Percentiles rank a stretch among this genome's conserved stretches.
phyloP scores from a whole-genome alignment of 331 rosid species.

The Quercus lobata region DNA sequence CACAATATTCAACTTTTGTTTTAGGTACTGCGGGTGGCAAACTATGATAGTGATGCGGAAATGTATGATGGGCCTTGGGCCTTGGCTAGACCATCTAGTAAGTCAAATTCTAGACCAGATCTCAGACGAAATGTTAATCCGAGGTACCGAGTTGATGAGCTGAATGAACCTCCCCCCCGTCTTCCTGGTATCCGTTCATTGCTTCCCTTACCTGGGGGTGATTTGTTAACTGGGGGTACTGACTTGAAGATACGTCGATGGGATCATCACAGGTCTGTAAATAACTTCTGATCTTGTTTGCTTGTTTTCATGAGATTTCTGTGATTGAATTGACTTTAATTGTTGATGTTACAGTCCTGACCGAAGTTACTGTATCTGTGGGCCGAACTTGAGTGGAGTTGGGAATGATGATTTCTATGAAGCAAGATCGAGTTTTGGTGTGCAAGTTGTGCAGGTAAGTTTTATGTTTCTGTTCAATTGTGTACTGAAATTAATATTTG shows the following conservation, averaged over 20 bases:
- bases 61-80: conserved; percentile 88
- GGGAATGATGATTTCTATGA: conserved; percentile 75
- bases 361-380: conserved; percentile 84
- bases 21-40: conserved; percentile 73
- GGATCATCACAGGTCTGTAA: conserved; percentile 81
- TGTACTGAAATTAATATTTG: neutral
- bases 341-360: conserved; percentile 62
- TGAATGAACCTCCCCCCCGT: conserved; percentile 82
- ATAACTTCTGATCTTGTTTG: conserved; percentile 13
- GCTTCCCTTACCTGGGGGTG: conserved; percentile 97
- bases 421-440: conserved; percentile 80
- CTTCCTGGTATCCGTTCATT: conserved; percentile 86
- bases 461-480: conserved; percentile 1
- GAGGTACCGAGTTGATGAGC: conserved; percentile 85
- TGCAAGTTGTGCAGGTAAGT: conserved; percentile 91
- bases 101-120: conserved; percentile 55
- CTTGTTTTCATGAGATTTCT: conserved; percentile 13
- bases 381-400: conserved; percentile 81
- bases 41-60: conserved; percentile 73
- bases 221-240: conserved; percentile 90
- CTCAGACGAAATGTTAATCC: conserved; percentile 68
- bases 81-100: conserved; percentile 68
- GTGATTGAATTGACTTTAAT: conserved; percentile 10
- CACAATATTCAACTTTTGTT: conserved; percentile 9
- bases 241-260: conserved; percentile 96